Evolutionary conservation across 129 eudicot species (phyloP), one percentile per base, ranked within the genome.

Genomic region (Logfia minima): DNA sequence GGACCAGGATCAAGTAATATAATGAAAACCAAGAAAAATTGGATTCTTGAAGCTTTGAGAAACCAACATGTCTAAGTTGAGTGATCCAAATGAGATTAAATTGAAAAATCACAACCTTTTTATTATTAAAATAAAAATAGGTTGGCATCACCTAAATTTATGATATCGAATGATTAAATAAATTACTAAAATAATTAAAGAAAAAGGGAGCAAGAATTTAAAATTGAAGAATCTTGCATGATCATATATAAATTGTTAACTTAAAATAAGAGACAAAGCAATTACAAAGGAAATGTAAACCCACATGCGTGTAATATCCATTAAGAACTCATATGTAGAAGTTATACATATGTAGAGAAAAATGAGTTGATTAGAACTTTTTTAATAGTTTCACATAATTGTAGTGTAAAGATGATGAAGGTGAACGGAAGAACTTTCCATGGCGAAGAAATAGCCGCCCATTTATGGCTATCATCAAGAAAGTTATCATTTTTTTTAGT

Each of bases 241-340:
- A 81, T 93, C 92, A 88, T 86, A 83, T 75, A 83, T 68, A 72
- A 79, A 79, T 41, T 23, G 68, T 78, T 85, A 78, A 81, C 78
- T 62, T 71, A 80, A 71, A 80, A 83, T 34, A 69, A 74, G 77
- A 79, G 75, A 80, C 85, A 77, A 41, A 65, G 78, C 81, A 79
- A 85, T 75, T 56, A 74, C 77, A 69, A 24, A 75, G 85, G 68
- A 83, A 77, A 81, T 79, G 77, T 56, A 84, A 63, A 82, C 84
- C 87, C 92, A 86, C 85, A 83, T 84, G 74, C 41, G 48, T 71
- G 56, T 73, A 55, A 68, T 61, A 75, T 53, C 17, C 76, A 77
- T 61, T 59, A 75, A 78, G 63, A 58, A 52, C 64, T 73, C 68
- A 58, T 59, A 70, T 13, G 24, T 31, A 8, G 37, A 45, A 45